Evolutionary conservation across 2,329 filamentous ascomycete species (phyloP).

Genomic region (Aspergillus tubingensis): DNA sequence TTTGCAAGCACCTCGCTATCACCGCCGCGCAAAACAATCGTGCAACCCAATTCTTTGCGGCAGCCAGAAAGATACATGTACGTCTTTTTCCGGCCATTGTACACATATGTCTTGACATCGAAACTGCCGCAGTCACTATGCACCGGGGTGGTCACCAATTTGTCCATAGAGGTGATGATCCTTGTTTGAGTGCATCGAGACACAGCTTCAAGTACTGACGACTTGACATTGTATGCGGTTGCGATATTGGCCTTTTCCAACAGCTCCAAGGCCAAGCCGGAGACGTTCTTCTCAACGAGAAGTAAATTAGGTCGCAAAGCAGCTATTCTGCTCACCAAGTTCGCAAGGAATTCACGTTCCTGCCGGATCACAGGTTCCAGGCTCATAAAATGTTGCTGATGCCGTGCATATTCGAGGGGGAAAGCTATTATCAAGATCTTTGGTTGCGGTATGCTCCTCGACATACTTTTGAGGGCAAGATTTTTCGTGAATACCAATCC

Average conservation of each 20-base stretch:
- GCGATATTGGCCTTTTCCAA: slow-evolving; percentile 86
- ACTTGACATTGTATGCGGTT: slow-evolving; percentile 95
- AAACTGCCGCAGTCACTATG: slow-evolving; percentile 82
- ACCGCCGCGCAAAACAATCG: slow-evolving; percentile 85
- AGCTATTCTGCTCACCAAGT: slow-evolving; percentile 88
- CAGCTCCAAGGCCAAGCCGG: slow-evolving; percentile 84
- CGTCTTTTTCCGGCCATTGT: slow-evolving; percentile 82
- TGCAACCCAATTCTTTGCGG: slow-evolving; percentile 86
- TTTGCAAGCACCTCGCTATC: slow-evolving; percentile 69
- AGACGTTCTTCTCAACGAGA: slow-evolving; percentile 90
- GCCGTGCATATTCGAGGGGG: slow-evolving; percentile 90
- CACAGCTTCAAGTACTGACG: slow-evolving; percentile 92
- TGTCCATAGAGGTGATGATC: slow-evolving; percentile 93
- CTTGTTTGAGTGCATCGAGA: slow-evolving; percentile 88
- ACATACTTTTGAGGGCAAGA: slow-evolving; percentile 93
- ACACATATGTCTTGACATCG: slow-evolving; percentile 93
- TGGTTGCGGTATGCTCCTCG: slow-evolving; percentile 77
- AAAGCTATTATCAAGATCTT: slow-evolving; percentile 93
- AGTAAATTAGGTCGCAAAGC: slow-evolving; percentile 82
- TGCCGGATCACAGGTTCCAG: slow-evolving; percentile 94
- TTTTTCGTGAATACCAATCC: slow-evolving; percentile 98
- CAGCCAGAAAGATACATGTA: slow-evolving; percentile 95
- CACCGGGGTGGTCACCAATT: slow-evolving; percentile 74
- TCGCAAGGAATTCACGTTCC: slow-evolving; percentile 88
- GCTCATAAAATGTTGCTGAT: slow-evolving; percentile 96